Percentiles rank a stretch among this genome's conserved stretches.
Evolutionary conservation across 176 grass and related monocot genomes (phyloP).

Genomic region (Guadua angustifolia): DNA sequence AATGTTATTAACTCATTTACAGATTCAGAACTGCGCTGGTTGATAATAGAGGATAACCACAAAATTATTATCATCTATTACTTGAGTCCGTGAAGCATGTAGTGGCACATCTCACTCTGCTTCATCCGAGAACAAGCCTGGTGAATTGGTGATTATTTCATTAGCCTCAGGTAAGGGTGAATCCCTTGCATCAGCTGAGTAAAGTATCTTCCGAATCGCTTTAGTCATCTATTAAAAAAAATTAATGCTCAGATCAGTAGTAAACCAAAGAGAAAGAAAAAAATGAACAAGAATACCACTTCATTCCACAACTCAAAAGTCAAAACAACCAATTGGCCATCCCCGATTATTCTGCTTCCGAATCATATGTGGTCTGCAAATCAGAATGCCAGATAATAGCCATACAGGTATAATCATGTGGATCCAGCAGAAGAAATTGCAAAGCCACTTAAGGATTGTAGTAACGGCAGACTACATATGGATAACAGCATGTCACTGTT

Average conservation of each 20-base stretch:
- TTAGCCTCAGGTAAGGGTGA: slow-evolving; percentile 68
- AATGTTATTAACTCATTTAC: slow-evolving; percentile 44
- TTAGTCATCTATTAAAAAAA: slow-evolving; percentile 70
- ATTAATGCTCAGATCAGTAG: background rate
- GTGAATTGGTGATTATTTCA: slow-evolving; percentile 72
- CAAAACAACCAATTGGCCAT: background rate
- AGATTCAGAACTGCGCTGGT: slow-evolving; percentile 9
- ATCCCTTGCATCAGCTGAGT: slow-evolving; percentile 69
- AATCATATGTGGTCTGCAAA: slow-evolving; percentile 26
- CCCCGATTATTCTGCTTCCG: background rate
- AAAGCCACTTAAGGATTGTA: background rate
- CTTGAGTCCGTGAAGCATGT: background rate
- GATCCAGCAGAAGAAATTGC: background rate
- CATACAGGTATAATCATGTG: background rate
- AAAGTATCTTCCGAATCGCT: slow-evolving; percentile 76
- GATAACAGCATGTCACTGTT: background rate
- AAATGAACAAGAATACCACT: background rate
- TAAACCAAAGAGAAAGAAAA: background rate
- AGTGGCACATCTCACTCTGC: slow-evolving; percentile 30
- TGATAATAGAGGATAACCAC: background rate
- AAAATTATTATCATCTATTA: slow-evolving; percentile 27
- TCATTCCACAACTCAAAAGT: background rate
- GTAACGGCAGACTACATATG: background rate
- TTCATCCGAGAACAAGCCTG: slow-evolving; percentile 51
- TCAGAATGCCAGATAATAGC: background rate